A percentile compares a stretch with the other conserved stretches of the same genome.
These are phyloP conservation scores for Penicillium expansum DNA, from an alignment of 2,329 filamentous ascomycete species.

Conservation along the genomic window DNA sequence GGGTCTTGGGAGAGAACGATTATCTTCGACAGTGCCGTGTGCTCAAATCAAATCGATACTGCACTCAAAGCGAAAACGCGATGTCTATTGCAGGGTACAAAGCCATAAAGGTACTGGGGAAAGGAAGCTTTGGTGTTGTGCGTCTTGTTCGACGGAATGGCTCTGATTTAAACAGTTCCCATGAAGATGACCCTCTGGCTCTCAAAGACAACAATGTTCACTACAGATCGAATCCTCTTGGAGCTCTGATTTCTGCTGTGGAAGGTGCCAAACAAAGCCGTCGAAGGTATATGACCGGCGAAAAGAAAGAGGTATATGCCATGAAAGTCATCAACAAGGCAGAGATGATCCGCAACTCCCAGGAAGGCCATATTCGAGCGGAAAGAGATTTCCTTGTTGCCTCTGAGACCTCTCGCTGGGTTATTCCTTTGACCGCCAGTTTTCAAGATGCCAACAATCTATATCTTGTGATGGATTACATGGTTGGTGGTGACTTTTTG, in stretches of 20 bases:
- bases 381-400: slow-evolving; percentile 90
- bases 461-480: slow-evolving; percentile 97
- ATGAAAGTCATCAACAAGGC: slow-evolving; percentile 98
- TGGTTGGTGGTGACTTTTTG: slow-evolving; percentile 93
- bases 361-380: slow-evolving; percentile 87
- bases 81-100: slow-evolving; percentile 68
- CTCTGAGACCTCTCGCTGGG: slow-evolving; percentile 84
- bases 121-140: slow-evolving; percentile 93
- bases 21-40: slow-evolving; percentile 71
- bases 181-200: slow-evolving; percentile 11
- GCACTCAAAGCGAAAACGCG: slow-evolving; percentile 44
- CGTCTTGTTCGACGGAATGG: slow-evolving; percentile 68
- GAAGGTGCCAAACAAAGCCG: slow-evolving; percentile 26
- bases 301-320: slow-evolving; percentile 68
- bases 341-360: slow-evolving; percentile 83
- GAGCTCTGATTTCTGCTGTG: slow-evolving; percentile 11
- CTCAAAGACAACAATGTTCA: not conserved
- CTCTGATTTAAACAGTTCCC: not conserved
- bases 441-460: slow-evolving; percentile 83
- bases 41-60: slow-evolving; percentile 62
- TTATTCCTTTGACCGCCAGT: slow-evolving; percentile 80
- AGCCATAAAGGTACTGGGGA: slow-evolving; percentile 76
- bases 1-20: slow-evolving; percentile 66
- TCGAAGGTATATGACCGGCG: slow-evolving; percentile 30
- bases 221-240: slow-evolving; percentile 1